Base-by-base conservation (phyloP, 2,329 filamentous ascomycete genomes). In the Fusarium pseudonygamai region DNA sequence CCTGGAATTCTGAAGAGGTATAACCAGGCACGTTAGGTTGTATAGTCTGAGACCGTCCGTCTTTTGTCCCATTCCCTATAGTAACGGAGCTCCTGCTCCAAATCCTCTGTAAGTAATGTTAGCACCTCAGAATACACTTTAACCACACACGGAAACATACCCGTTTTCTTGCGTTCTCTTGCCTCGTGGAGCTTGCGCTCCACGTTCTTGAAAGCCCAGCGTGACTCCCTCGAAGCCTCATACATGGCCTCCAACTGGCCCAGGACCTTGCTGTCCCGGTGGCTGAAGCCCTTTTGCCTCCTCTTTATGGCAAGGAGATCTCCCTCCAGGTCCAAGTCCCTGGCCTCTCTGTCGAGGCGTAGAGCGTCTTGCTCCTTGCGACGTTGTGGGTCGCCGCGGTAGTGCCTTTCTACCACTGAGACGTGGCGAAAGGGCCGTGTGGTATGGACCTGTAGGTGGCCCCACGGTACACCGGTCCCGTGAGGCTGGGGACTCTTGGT, bases 391-490 rank as follows among this genome's bases (percentile, higher is more conserved):
- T 28, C 30, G 5, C 11, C 14, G 10, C n/a, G 24, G 14, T 18
- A n/a, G 24, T 16, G 30, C 10, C 22, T 26, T 13, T 49, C n/a
- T 18, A 28, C 7, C 7, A 36, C 10, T 14, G 40, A 20, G 13
- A n/a, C 18, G 9, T 36, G 55, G 6, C 40, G 40, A 49, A 58
- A 58, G 2, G 30, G 40, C 7, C n/a, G 15, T 6, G 30, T 15
- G 7, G 5, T 36, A 20, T 26, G n/a, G 20, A 58, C 16, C 2
- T 20, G 55, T 18, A 11, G 12, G 20, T 49, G 30, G 5, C 16
- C 13, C 2, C 4, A 15, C 26, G 30, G 26, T 3, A 20, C 9
- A 6, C 15, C 5, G 5, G 28, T 13, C 22, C 3, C 9, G 6
- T n/a, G 5, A 6, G 45, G 7, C n/a, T 40, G 14, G 16, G 7